Conservation (phyloP, 2,329 filamentous ascomycete genomes). For the Talaromyces atroroseus region DNA sequence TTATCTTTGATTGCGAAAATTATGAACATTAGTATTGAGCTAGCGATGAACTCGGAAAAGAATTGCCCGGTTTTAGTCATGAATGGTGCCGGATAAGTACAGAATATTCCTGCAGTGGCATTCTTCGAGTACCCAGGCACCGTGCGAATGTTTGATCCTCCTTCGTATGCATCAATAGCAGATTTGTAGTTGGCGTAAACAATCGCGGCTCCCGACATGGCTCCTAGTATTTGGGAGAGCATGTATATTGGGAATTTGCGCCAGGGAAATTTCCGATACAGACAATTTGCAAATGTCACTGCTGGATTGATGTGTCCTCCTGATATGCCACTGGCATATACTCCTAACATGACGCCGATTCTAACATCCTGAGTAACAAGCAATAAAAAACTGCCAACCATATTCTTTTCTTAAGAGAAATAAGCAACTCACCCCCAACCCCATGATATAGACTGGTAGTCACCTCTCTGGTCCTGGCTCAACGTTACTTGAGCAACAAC, state of each 20-base stretch:
- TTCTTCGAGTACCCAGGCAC: slow-evolving; percentile 52
- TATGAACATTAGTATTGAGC: slow-evolving; percentile 62
- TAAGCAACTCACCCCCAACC: slow-evolving; percentile 41
- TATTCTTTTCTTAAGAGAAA: not conserved
- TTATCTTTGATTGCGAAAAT: slow-evolving; percentile 61
- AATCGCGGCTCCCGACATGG: slow-evolving; percentile 56
- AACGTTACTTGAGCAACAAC: slow-evolving; percentile 65
- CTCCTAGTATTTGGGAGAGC: slow-evolving; percentile 61
- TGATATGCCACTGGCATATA: slow-evolving; percentile 55
- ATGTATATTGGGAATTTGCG: slow-evolving; percentile 64
- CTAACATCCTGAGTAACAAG: slow-evolving; percentile 28
- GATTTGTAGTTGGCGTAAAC: slow-evolving; percentile 61
- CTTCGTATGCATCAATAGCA: slow-evolving; percentile 61
- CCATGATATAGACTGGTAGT: slow-evolving; percentile 51
- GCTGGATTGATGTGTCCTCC: slow-evolving; percentile 66
- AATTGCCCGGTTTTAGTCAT: slow-evolving; percentile 63
- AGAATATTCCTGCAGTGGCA: slow-evolving; percentile 65
- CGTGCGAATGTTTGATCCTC: slow-evolving; percentile 53
- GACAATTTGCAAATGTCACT: slow-evolving; percentile 64
- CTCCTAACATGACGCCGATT: slow-evolving; percentile 63
- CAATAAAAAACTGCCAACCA: not conserved
- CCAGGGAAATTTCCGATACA: slow-evolving; percentile 65
- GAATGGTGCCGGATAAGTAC: slow-evolving; percentile 60
- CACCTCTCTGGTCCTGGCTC: slow-evolving; percentile 41
- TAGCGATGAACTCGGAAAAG: slow-evolving; percentile 67